These are phyloP conservation scores for Mycogone perniciosa DNA, from an alignment of 2,329 filamentous ascomycete genomes.

Conservation along the genomic window DNA sequence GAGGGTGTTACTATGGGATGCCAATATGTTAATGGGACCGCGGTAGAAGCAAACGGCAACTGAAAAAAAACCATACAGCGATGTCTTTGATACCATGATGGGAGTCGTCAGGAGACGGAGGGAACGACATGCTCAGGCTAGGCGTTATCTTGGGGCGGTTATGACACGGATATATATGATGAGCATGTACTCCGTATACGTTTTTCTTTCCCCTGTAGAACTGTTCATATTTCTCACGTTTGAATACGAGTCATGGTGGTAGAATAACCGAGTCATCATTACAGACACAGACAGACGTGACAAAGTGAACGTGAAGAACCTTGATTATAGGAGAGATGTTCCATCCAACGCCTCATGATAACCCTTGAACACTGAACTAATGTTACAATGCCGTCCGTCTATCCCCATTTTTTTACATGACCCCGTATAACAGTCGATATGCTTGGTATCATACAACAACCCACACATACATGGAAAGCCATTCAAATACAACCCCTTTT, in stretches of 20 bases:
- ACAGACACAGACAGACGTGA: background rate
- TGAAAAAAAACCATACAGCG: background rate
- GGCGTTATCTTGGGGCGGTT: background rate
- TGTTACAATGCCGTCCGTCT: background rate
- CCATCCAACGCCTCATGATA: background rate
- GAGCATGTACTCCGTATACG: background rate
- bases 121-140: background rate
- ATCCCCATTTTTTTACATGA: background rate
- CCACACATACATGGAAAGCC: background rate
- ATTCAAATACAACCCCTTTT: background rate
- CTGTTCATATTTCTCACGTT: background rate
- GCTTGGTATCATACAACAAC: background rate
- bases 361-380: background rate
- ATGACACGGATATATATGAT: background rate
- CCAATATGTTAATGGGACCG: conserved; percentile 44
- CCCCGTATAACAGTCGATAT: background rate
- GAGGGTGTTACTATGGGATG: conserved; percentile 85
- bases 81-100: background rate
- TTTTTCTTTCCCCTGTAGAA: background rate
- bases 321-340: background rate
- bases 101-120: background rate
- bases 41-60: conserved; percentile 12
- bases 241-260: background rate
- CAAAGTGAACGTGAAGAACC: background rate
- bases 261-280: conserved; percentile 2